These are phyloP conservation scores for Backusella sp. DNA, from an alignment of 192 early-diverging fungal genomes.

Conservation along the genomic window DNA sequence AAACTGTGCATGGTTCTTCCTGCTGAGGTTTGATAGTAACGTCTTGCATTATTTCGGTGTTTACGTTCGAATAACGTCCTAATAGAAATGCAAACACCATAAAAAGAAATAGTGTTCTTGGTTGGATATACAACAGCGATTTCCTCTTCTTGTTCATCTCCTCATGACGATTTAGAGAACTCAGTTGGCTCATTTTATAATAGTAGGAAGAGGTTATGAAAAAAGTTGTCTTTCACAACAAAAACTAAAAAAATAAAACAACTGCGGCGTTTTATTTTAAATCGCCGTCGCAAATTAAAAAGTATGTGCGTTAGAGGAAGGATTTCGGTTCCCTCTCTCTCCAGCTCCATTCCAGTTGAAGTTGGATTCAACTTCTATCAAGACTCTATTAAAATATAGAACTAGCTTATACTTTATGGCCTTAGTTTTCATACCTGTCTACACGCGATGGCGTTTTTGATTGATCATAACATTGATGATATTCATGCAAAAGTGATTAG, in stretches of 20 bases:
- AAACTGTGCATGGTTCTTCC: not conserved
- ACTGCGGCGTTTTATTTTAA: not conserved
- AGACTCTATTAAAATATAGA: too few species aligned
- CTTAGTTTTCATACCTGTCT: too few species aligned
- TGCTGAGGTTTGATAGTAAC: not conserved
- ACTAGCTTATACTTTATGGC: too few species aligned
- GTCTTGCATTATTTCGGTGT: not conserved
- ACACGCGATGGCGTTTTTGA: too few species aligned
- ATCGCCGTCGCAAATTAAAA: too few species aligned
- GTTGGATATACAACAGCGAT: not conserved
- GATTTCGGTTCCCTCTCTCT: too few species aligned
- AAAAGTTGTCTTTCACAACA: not conserved
- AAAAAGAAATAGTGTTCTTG: not conserved
- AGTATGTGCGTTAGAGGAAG: too few species aligned
- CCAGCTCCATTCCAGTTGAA: too few species aligned
- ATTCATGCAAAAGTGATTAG: too few species aligned
- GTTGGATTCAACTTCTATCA: too few species aligned
- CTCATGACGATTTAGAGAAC: not conserved
- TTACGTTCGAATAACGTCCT: not conserved
- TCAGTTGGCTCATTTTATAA: not conserved
- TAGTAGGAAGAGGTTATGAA: not conserved
- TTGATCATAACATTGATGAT: too few species aligned
- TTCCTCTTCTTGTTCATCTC: not conserved
- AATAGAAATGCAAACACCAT: not conserved
- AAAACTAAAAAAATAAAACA: not conserved